Base-by-base conservation (phyloP, 2,329 filamentous ascomycete genomes). In the Corinectria fuckeliana region DNA sequence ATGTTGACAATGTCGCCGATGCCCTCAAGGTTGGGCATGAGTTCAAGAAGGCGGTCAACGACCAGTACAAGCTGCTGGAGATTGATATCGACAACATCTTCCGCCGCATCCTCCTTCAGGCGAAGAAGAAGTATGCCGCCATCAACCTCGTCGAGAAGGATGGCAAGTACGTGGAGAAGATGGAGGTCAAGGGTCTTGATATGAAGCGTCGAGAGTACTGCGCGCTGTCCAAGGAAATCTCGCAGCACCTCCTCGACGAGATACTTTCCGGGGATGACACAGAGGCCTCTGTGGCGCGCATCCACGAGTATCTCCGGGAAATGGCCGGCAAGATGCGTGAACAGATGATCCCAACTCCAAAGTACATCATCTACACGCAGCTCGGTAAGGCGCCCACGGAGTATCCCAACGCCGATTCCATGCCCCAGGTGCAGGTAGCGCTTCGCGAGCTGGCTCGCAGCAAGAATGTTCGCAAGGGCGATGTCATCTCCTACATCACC, bases 81-180 rank as follows among this genome's bases (percentile, higher is more conserved):
- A 99, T 99, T 65, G 95, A 99, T 72, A 97, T 99, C 66, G 95
- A 99, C 77, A 97, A 98, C 71, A 86, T 98, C 61, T 99, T 99
- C 83, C 88, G 94, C 44, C 90, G 95, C 28, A 91, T 99, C 56
- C 80, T 99, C 36, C 83, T 99, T 13, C 95, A 98, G 72, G 94
- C 95, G 26, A 99, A 99, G 85, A 99, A 99, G 83, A 99, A 99
- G 82, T 99, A 99, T 76, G 95, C 95, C 8, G 95, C 95, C 38
- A 91, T 99, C 76, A 98, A 96, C 74, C 87, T 98, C 75, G 87
- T 95, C 6, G 91, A 97, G 70, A 84, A 91, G 20, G 91, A 96
- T 70, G 93, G 93, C 68, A 96, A 94, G 74, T 96, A 89, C 72
- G 83, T 94, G 42, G 94, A 98, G 75, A 94, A 96, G 79, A 90